Evolutionary conservation across 164 flowering plant species (phyloP).

Genomic region (Brasenia schreberi): DNA sequence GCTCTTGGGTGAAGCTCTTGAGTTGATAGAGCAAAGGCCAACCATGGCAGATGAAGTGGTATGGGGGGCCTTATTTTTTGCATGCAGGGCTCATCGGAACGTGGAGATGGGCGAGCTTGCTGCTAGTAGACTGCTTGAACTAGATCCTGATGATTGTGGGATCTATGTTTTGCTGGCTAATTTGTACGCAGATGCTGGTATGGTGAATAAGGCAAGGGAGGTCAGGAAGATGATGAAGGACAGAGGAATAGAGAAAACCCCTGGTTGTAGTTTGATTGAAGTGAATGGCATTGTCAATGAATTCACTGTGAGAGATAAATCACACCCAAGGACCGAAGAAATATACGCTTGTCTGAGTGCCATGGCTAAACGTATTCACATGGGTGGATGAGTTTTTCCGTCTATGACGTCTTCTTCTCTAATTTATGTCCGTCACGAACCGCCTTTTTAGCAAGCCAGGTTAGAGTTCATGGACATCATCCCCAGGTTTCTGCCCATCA

Average conservation of each 20-base stretch:
- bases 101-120: conserved; percentile 47
- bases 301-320: conserved; percentile 63
- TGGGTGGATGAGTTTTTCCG: background rate
- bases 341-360: conserved; percentile 19
- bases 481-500: too few species aligned
- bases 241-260: conserved; percentile 38
- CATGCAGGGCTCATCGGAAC: conserved; percentile 47
- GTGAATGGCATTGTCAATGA: conserved; percentile 44
- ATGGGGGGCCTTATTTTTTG: conserved; percentile 59
- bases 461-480: too few species aligned
- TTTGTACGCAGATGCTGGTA: conserved; percentile 49
- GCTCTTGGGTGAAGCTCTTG: conserved; percentile 45
- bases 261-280: conserved; percentile 75
- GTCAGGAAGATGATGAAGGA: conserved; percentile 58
- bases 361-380: background rate
- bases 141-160: conserved; percentile 79
- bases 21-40: conserved; percentile 42
- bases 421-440: too few species aligned
- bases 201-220: conserved; percentile 60
- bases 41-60: conserved; percentile 47
- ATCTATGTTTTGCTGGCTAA: conserved; percentile 74
- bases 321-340: conserved; percentile 42
- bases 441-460: too few species aligned
- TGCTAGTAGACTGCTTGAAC: conserved; percentile 28
- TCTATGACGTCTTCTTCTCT: too few species aligned